Conservation (phyloP, 2,329 filamentous ascomycete species). For the Mollisia scopiformis region DNA sequence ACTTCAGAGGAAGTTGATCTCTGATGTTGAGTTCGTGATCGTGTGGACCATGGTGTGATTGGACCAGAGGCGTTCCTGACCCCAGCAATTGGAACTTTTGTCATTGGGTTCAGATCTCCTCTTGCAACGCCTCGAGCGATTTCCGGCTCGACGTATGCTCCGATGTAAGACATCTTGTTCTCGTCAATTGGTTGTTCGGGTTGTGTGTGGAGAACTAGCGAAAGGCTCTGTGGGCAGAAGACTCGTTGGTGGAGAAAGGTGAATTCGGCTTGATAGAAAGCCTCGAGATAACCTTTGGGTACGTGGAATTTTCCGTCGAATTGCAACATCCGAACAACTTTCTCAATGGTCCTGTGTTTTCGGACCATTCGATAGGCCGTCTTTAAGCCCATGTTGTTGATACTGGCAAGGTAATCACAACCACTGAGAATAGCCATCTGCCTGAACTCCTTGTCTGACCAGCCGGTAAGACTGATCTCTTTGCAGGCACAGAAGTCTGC, state of each 20-base stretch:
- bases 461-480: conserved; percentile 86
- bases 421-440: conserved; percentile 96
- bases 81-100: conserved; percentile 62
- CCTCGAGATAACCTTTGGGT: conserved; percentile 77
- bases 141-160: conserved; percentile 68
- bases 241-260: conserved; percentile 96
- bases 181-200: conserved; percentile 64
- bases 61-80: conserved; percentile 23
- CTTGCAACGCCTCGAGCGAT: conserved; percentile 74
- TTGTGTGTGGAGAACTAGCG: conserved; percentile 76
- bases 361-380: conserved; percentile 89
- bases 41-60: conserved; percentile 21
- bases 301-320: conserved; percentile 87
- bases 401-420: conserved; percentile 90
- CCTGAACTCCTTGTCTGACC: conserved; percentile 89
- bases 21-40: conserved; percentile 12
- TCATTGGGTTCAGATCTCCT: conserved; percentile 88
- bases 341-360: conserved; percentile 87
- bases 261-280: conserved; percentile 84
- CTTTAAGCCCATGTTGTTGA: conserved; percentile 87
- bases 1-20: conserved; percentile 44
- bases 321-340: conserved; percentile 78
- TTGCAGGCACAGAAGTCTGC: conserved; percentile 86
- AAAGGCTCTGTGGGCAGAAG: conserved; percentile 75
- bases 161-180: conserved; percentile 80